Base-by-base conservation (phyloP, 495 filamentous ascomycete genomes). In the Penicillium taxi region DNA sequence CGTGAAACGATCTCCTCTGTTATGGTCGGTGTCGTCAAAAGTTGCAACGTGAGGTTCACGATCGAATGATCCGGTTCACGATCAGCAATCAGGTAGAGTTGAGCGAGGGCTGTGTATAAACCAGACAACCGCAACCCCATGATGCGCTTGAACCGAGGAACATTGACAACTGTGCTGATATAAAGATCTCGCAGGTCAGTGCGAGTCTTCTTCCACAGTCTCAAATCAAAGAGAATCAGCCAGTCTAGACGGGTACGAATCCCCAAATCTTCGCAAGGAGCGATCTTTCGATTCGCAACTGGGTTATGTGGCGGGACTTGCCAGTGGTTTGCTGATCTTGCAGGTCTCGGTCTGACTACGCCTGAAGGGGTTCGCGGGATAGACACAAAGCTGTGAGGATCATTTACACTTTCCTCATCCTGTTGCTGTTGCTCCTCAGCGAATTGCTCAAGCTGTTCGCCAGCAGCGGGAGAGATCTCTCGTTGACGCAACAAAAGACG, bases 61-160 rank as follows among this genome's bases (percentile, higher is more conserved):
- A 99, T 96, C 3, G 91, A 96, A 55, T 96, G 89, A 48, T 99
- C 91, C 0, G 91, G 90, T 52, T 99, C 91, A 33, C 91, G 74
- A 52, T 99, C 91, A 4, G 91, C 89, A 48, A 99, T 89, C 11
- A 99, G 75, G 55, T 96, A 99, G 1, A 99, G 63, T 56, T 99
- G 88, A 4, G 91, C 87, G 20, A 99, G 69, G 2, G 81, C 82
- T 5, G 89, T 96, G 56, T 99, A 99, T 21, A 99, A 66, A 0
- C 87, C 86, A 39, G 93, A 86, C 54, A 99, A 86, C 7, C 91
- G 77, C 31, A 99, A 67, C 7, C 89, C 88, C 37, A 99, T 73
- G 18, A 99, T 77, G n/a, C 93, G 80, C 66, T 96, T 99, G 73
- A 96, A 96, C 45, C 88, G 71, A 7, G 90, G 90, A 35, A 96